These are phyloP conservation scores for Theobroma cacao DNA, from an alignment of 345 rosid genomes.

Conservation along the genomic window DNA sequence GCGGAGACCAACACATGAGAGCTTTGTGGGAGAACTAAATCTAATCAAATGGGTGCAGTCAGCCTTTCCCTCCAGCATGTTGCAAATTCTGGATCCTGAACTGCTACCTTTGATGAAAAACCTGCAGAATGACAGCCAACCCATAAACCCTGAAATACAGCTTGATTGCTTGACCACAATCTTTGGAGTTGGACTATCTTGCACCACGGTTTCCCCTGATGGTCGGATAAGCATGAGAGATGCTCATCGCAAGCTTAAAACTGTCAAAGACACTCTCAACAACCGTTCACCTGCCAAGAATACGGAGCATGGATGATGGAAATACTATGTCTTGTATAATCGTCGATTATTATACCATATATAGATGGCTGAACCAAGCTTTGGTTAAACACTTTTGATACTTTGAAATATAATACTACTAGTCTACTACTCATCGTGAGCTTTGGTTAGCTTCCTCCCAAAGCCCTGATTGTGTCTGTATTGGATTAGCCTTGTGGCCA, in stretches of 20 bases:
- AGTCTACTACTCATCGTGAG: no score
- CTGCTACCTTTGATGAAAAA: slow-evolving; percentile 5
- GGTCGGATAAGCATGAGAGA: slow-evolving; percentile 37
- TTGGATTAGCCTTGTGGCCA: neutral
- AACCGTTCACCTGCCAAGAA: neutral
- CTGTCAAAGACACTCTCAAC: neutral
- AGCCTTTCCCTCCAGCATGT: slow-evolving; percentile 17
- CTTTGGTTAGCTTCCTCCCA: neutral
- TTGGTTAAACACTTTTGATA: no score
- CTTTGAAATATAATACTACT: neutral
- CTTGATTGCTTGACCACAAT: slow-evolving; percentile 29
- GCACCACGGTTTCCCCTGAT: slow-evolving; percentile 32
- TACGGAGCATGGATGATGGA: neutral
- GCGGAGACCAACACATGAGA: slow-evolving; percentile 38
- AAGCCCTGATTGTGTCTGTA: no score
- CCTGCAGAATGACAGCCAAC: neutral
- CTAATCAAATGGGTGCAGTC: slow-evolving; percentile 36
- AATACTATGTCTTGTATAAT: neutral
- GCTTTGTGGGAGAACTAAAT: slow-evolving; percentile 33
- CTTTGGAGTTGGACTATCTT: slow-evolving; percentile 41
- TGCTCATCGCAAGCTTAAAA: slow-evolving; percentile 34
- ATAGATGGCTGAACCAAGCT: neutral
- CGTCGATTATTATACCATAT: neutral
- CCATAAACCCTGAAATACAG: neutral
- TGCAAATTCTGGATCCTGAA: slow-evolving; percentile 33